Evolutionary conservation across 305 asterid species (phyloP).

Genomic region (Fraxinus ornus): DNA sequence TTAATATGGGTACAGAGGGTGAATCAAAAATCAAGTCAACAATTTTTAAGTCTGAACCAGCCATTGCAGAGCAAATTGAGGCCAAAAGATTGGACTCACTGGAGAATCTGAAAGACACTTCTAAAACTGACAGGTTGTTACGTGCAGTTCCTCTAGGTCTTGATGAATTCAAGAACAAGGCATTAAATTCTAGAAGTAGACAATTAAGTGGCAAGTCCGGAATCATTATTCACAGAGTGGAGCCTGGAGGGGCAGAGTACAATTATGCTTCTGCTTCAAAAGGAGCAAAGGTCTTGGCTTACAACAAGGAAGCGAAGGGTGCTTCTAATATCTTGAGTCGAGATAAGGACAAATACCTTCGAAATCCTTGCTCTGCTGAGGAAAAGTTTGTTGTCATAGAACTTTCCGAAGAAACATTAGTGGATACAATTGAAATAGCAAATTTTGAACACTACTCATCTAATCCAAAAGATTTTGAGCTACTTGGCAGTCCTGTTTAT

Average conservation of each 20-base stretch:
- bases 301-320: constrained; percentile 93
- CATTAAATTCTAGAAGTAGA: constrained; percentile 48
- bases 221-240: constrained; percentile 66
- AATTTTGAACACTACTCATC: constrained; percentile 94
- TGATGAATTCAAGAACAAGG: constrained; percentile 80
- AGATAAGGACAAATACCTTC: constrained; percentile 87
- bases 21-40: constrained; percentile 27
- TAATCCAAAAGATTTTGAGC: constrained; percentile 73
- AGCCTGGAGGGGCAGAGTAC: constrained; percentile 90
- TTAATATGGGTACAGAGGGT: constrained; percentile 19
- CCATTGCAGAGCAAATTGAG: constrained; percentile 36
- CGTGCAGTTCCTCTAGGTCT: constrained; percentile 57
- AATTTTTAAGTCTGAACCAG: constrained; percentile 27
- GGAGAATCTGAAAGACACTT: constrained; percentile 34
- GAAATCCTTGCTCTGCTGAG: constrained; percentile 91
- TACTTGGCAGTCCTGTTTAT: constrained; percentile 75
- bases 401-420: constrained; percentile 91
- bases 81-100: constrained; percentile 30
- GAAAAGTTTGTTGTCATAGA: constrained; percentile 80
- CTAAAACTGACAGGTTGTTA: constrained; percentile 41
- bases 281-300: constrained; percentile 88
- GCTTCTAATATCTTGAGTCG: constrained; percentile 81
- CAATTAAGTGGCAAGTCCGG: constrained; percentile 54
- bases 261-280: constrained; percentile 93
- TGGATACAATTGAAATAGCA: constrained; percentile 68